Conservation (phyloP, 2,329 filamentous ascomycete species). For the Dryadomyces sulphureus region DNA sequence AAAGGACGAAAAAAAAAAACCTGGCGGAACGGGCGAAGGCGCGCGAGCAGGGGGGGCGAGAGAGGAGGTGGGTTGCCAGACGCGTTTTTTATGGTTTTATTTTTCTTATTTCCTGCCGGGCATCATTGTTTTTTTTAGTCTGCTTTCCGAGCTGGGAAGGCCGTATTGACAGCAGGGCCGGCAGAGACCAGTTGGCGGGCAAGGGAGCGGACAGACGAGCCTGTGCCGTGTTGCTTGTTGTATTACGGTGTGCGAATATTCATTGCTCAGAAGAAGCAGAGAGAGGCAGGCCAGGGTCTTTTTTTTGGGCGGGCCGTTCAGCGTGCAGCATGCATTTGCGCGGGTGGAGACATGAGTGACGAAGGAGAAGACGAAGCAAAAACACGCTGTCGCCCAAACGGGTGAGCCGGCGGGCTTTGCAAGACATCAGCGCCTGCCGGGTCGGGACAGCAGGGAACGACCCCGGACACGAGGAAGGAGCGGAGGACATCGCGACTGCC, state of each 20-base stretch:
- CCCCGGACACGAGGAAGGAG: no score
- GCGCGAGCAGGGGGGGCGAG: background rate
- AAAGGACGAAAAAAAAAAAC: conserved; percentile 1
- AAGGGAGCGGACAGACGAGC: background rate
- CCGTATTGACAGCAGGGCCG: background rate
- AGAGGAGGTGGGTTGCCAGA: background rate
- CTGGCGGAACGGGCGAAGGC: background rate
- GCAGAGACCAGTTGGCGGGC: background rate
- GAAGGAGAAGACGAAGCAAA: background rate
- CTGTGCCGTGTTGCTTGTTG: background rate
- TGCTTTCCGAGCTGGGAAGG: background rate
- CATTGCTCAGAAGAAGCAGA: background rate
- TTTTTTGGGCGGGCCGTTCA: background rate
- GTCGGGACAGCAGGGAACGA: background rate
- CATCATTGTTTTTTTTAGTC: background rate
- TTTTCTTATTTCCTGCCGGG: background rate
- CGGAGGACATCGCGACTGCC: no score
- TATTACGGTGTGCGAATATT: background rate
- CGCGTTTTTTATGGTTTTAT: conserved; percentile 1
- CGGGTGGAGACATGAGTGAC: background rate
- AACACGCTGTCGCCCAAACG: background rate
- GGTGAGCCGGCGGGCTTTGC: background rate
- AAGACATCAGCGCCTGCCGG: background rate
- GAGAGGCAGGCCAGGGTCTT: background rate
- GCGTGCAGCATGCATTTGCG: background rate